phyloP scores from a whole-genome alignment of 306 rosid species.

The Fragaria iinumae region DNA sequence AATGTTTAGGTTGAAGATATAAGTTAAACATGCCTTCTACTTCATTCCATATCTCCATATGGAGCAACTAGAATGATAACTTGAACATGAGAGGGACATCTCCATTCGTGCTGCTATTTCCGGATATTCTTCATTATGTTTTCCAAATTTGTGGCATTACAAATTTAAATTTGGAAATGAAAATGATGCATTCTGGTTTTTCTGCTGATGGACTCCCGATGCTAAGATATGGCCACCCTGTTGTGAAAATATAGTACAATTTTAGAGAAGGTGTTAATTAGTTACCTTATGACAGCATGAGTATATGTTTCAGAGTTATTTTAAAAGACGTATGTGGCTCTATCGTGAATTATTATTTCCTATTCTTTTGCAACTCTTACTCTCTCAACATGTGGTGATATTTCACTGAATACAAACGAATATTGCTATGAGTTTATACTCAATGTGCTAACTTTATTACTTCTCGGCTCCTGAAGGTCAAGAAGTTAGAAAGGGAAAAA shows the following conservation, averaged over 20 bases:
- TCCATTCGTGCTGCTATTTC: neutral
- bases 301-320: neutral
- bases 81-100: neutral
- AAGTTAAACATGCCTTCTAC: neutral
- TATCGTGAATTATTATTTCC: neutral
- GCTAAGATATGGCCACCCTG: neutral
- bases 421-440: conserved; percentile 2
- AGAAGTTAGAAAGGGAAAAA: conserved; percentile 90
- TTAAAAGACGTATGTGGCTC: neutral
- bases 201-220: neutral
- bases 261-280: neutral
- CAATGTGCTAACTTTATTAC: conserved; percentile 12
- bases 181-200: neutral
- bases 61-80: neutral
- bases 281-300: neutral
- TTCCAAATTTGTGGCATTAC: neutral
- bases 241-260: neutral
- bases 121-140: neutral
- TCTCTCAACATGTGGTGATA: neutral
- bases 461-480: conserved; percentile 52
- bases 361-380: neutral
- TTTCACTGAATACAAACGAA: neutral
- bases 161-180: neutral
- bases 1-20: neutral
- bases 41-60: neutral